Base-by-base conservation (phyloP, 257 asterid species). In the Anisodus acutangulus region DNA sequence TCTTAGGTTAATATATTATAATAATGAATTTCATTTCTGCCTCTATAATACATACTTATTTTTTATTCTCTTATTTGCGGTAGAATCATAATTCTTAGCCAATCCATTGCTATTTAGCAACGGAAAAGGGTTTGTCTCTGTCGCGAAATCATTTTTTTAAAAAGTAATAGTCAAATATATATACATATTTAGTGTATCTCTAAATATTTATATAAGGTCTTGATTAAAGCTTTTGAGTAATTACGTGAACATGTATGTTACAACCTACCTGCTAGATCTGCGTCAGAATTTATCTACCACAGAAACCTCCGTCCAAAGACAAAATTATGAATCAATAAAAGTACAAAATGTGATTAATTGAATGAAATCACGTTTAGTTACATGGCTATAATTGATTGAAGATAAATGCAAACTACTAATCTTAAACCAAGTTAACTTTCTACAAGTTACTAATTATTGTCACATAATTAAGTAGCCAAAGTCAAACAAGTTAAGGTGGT, bases 211-310 rank as follows among this genome's bases (percentile, higher is more conserved):
- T 62, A 1, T 9, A 10, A 26, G 2, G 2, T 26, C 9, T 63
- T 15, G 0, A 26, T 1, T 4, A 22, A 9, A 1, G 0, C 10
- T 26, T 9, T 3, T 4, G 0, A 63, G 26, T 63, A 22, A 22
- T 63, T 13, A 55, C n/a, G 6, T 54, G 17, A 54, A 54, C 6
- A 11, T 2, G 11, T 54, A 16, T 22, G 26, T 22, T 22, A 22
- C 26, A 49, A 2, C 4, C 13, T 64, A 64, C 4, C 0, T 2
- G 13, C 4, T 26, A 64, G 6, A 26, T 63, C 8, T 9, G 12
- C 5, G 0, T n/a, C 2, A 7, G 0, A 7, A 22, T 9, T 22
- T 26, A 64, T 9, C 2, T 0, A 69, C 26, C 0, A 17, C 35
- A 41, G 7, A 69, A 41, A 37, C 3, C 15, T 37, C 22, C 7